Conservation (phyloP, 306 rosid species). For the Abrus pulchellus region DNA sequence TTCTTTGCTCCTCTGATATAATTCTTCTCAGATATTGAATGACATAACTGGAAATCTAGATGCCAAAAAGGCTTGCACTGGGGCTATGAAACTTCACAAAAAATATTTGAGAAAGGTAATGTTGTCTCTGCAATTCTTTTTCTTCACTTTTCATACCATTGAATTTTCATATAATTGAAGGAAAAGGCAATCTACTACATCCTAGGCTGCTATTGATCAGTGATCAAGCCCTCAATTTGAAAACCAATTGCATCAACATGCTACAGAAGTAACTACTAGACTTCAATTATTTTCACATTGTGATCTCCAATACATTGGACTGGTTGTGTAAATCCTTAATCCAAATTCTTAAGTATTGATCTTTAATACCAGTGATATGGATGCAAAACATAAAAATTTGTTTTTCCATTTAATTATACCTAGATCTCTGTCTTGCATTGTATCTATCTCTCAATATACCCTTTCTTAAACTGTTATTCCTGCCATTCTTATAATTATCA, state of each 20-base stretch:
- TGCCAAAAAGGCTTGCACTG: conserved; percentile 95
- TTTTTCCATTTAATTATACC: not conserved
- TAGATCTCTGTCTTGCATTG: not conserved
- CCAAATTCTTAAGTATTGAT: not conserved
- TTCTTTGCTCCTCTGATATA: conserved; percentile 30
- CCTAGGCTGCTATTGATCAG: not conserved
- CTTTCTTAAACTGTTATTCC: not conserved
- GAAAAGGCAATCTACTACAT: conserved; percentile 22
- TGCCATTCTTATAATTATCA: not conserved
- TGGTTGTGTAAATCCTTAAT: not conserved
- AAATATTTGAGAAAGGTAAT: conserved; percentile 90
- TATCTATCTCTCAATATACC: not conserved
- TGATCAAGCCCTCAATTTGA: not conserved
- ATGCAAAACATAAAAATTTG: too few relatives aligned
- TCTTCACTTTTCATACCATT: not conserved
- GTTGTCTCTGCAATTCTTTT: conserved; percentile 28
- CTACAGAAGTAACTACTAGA: not conserved
- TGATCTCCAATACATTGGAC: not conserved
- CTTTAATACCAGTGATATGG: not conserved
- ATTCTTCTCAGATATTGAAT: conserved; percentile 79
- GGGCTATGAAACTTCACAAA: conserved; percentile 97
- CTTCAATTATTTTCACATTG: not conserved
- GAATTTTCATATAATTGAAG: conserved; percentile 12
- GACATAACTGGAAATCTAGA: conserved; percentile 92
- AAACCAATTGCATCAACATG: not conserved